A percentile compares a stretch with the other conserved stretches of the same genome.
These are phyloP conservation scores for Pseudonitzschia multiseries DNA, from an alignment of 108 stramenopile species.

Conservation along the genomic window DNA sequence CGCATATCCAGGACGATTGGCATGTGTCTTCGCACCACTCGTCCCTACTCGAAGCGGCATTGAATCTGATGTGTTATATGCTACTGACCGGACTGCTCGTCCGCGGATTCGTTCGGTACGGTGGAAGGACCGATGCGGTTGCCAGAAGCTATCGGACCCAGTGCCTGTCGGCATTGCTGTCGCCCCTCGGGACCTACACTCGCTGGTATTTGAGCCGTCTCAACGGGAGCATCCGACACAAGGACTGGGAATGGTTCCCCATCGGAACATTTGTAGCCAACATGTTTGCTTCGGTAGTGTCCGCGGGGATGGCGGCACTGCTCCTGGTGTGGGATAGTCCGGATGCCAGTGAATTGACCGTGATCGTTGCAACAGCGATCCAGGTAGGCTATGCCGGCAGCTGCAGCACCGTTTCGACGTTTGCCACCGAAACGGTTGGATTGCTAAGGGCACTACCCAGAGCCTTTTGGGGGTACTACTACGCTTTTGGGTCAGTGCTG, in stretches of 20 bases:
- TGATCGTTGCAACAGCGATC: conserved; percentile 22
- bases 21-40: background rate
- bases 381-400: conserved; percentile 65
- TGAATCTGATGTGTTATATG: background rate
- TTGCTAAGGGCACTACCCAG: conserved; percentile 18
- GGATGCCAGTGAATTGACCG: conserved; percentile 2
- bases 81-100: background rate
- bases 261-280: conserved; percentile 68
- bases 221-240: conserved; percentile 32
- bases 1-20: background rate
- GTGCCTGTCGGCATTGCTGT: conserved; percentile 45
- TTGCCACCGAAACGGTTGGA: conserved; percentile 60
- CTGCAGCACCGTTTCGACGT: conserved; percentile 73
- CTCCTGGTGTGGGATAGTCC: background rate
- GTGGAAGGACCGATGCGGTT: background rate
- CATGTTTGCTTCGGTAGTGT: conserved; percentile 45
- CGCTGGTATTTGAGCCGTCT: conserved; percentile 59
- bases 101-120: background rate
- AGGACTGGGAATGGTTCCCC: conserved; percentile 52
- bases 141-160: background rate
- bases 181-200: conserved; percentile 58
- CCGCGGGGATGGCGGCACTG: conserved; percentile 35
- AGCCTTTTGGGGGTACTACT: conserved; percentile 6
- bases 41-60: background rate
- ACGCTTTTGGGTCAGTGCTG: conserved; percentile 4